Evolutionary conservation across 2,329 filamentous ascomycete species (phyloP), one percentile per base, ranked within the genome.

Genomic region (Aspergillus caelatus): DNA sequence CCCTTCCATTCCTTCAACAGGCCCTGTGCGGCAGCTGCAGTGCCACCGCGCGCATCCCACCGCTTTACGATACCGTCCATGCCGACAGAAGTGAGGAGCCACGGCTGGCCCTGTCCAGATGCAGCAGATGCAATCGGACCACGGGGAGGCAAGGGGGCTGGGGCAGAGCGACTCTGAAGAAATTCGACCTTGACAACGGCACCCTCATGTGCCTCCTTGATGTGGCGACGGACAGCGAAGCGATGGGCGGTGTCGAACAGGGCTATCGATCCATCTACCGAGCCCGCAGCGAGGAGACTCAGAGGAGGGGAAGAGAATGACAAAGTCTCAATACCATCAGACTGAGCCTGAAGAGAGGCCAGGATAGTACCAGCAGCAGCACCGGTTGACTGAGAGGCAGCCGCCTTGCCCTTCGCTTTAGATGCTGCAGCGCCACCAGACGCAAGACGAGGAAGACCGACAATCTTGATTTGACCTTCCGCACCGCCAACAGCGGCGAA

Each of bases 151-250:
- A 71, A 60, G 57, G 71, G 62, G n/a, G 72, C 72, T 5, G 77
- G 76, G 3, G 74, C 54, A 41, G 69, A 74, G 68, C 79, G 76
- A 75, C 81, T 74, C 83, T 63, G 74, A 28, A 96, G 86, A 73
- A 97, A 99, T 64, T 97, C 93, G 5, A 98, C 88, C 79, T 96
- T 94, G 65, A 98, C 94, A 23, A 99, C 92, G 1, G 92, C 90
- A 72, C 92, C 91, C 68, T 94, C 91, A 76, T 96, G 94, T 1
- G 92, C 94, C 57, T 91, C 90, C 57, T 86, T 85, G 68, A 98
- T 92, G 74, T 93, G 89, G 60, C 92, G 83, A 58, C 95, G 86
- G n/a, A 96, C 88, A 3, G 93, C 91, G 74, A 97, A 98, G 58
- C 91, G 89, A 70, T 95, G 90, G 50, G 90, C 88, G 0, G 91